These are phyloP conservation scores for Talaromyces amestolkiae DNA, from an alignment of 2,329 filamentous ascomycete genomes.

Conservation along the genomic window DNA sequence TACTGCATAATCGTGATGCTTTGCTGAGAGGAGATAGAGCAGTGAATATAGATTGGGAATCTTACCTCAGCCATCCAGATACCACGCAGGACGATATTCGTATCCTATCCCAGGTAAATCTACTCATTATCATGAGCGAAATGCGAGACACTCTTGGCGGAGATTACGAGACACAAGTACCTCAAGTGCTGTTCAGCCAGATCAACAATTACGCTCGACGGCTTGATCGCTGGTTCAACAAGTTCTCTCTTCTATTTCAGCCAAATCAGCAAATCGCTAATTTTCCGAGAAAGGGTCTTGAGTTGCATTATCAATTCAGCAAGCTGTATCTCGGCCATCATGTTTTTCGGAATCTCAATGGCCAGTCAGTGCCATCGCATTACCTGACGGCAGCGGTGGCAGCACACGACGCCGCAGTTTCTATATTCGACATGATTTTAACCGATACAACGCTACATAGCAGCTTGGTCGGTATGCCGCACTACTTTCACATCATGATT, in stretches of 20 bases:
- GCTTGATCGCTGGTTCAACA: constrained; percentile 32
- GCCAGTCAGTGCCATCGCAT: constrained; percentile 22
- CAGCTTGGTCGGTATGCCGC: constrained; percentile 36
- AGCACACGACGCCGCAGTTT: constrained; percentile 33
- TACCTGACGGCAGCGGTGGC: constrained; percentile 10
- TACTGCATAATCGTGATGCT: constrained; percentile 36
- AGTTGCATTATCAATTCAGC: constrained; percentile 48
- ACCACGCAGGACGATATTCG: constrained; percentile 35
- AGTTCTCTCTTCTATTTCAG: constrained; percentile 25
- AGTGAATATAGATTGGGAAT: constrained; percentile 36
- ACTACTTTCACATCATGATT: constrained; percentile 43
- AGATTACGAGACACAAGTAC: constrained; percentile 30
- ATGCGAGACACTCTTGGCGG: constrained; percentile 35
- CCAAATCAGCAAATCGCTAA: constrained; percentile 42
- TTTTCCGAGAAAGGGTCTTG: constrained; percentile 47
- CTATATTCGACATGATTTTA: constrained; percentile 35
- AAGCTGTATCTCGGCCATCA: constrained; percentile 48
- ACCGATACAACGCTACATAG: constrained; percentile 36
- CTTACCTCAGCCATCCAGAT: constrained; percentile 32
- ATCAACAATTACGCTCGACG: constrained; percentile 31
- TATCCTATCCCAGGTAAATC: constrained; percentile 35
- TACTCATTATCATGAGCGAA: constrained; percentile 38
- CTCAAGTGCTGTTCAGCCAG: constrained; percentile 27
- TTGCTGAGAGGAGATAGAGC: constrained; percentile 37
- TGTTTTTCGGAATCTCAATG: constrained; percentile 35